Evolutionary conservation across 2,329 filamentous ascomycete genomes (phyloP).

Genomic region (Trichoderma harzianum): DNA sequence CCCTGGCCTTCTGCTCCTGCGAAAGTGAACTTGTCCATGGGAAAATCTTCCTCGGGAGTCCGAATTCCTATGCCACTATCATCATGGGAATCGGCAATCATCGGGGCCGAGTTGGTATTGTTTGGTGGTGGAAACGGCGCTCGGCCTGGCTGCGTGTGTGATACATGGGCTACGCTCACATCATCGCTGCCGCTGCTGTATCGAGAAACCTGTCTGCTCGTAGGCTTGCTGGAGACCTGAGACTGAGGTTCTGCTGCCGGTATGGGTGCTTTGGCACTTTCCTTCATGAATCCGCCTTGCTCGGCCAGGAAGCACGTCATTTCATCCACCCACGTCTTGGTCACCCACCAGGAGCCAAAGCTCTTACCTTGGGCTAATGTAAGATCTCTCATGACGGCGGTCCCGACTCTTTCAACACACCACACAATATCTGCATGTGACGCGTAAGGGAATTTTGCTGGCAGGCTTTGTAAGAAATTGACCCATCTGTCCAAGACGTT

Average conservation of each 20-base stretch:
- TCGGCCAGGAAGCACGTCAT: constrained; percentile 89
- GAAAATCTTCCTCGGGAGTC: constrained; percentile 63
- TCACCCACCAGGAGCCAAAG: constrained; percentile 92
- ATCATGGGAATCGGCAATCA: constrained; percentile 51
- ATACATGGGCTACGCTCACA: constrained; percentile 41
- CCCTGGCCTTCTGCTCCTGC: constrained; percentile 35
- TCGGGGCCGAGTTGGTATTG: constrained; percentile 41
- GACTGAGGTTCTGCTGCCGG: constrained; percentile 31
- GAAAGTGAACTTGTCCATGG: constrained; percentile 57
- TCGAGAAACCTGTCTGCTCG: constrained; percentile 35
- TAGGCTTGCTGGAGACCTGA: constrained; percentile 36
- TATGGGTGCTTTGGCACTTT: constrained; percentile 40
- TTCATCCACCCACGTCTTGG: constrained; percentile 93
- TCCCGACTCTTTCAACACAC: constrained; percentile 72
- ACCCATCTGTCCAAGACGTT: constrained; percentile 79
- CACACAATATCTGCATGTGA: constrained; percentile 70
- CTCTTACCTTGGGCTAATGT: constrained; percentile 75
- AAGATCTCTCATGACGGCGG: constrained; percentile 74
- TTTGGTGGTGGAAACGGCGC: constrained; percentile 49
- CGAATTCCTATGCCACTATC: constrained; percentile 74
- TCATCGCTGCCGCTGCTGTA: constrained; percentile 47
- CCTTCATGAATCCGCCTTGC: constrained; percentile 80
- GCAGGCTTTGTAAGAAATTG: constrained; percentile 65
- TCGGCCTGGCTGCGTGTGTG: constrained; percentile 47
- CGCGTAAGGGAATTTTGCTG: constrained; percentile 69